phyloP scores from a whole-genome alignment of 202 grass and related monocot genomes.

The Thinopyrum obtusiflorum region DNA sequence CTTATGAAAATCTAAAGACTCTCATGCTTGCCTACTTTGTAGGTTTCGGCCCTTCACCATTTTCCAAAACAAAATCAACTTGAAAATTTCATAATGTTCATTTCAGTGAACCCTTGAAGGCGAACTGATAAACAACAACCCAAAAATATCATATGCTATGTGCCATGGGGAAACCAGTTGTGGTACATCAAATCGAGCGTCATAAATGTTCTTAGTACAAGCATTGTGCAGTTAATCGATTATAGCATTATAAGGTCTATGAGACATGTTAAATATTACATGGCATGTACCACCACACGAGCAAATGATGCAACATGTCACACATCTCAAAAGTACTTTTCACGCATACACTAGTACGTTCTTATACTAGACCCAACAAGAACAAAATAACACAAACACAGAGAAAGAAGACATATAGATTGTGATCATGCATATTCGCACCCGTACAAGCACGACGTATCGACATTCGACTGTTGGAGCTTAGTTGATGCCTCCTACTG shows the following conservation, averaged over 20 bases:
- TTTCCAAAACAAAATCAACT: neutral
- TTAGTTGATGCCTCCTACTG: neutral
- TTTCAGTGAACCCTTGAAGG: neutral
- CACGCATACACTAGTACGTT: neutral
- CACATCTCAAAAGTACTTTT: neutral
- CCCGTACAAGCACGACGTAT: neutral
- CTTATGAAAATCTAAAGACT: neutral
- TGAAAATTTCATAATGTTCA: neutral
- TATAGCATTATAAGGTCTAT: neutral
- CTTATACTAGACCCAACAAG: neutral
- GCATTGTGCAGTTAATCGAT: neutral
- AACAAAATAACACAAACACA: neutral
- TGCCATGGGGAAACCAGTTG: neutral
- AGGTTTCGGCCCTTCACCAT: neutral
- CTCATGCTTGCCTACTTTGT: neutral
- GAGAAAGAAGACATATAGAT: neutral
- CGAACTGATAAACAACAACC: neutral
- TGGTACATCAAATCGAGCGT: neutral
- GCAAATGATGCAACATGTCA: neutral
- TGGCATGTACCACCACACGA: neutral
- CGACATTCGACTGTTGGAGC: neutral
- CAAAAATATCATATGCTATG: neutral
- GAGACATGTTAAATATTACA: neutral
- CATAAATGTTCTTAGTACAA: neutral
- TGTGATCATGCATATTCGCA: neutral